Conservation (phyloP, 2,329 filamentous ascomycete genomes). For the Talaromyces sp. region DNA sequence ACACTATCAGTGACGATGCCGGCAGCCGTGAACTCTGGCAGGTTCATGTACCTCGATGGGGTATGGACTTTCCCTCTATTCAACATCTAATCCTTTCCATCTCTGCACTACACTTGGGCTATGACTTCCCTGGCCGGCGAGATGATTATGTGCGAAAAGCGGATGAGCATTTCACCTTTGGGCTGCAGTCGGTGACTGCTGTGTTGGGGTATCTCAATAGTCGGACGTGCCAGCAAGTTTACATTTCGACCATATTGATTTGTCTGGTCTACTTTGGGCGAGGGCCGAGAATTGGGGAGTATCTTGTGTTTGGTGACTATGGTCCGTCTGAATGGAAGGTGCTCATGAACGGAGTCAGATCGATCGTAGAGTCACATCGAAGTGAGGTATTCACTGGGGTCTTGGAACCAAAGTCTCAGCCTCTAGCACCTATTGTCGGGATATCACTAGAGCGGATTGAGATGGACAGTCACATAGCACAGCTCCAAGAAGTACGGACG, state of each 20-base stretch:
- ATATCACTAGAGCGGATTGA: background rate
- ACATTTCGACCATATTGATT: constrained; percentile 31
- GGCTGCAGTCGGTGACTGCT: constrained; percentile 30
- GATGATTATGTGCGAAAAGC: constrained; percentile 27
- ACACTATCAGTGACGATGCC: background rate
- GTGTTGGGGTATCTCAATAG: constrained; percentile 26
- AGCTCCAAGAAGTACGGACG: background rate
- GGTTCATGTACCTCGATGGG: constrained; percentile 30
- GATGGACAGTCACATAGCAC: background rate
- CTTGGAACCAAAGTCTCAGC: background rate
- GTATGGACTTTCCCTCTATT: constrained; percentile 30
- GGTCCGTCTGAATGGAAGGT: constrained; percentile 32
- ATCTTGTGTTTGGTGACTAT: constrained; percentile 30
- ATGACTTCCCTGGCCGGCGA: constrained; percentile 21
- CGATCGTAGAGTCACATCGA: constrained; percentile 19
- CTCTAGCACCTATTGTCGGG: background rate
- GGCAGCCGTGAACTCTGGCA: constrained; percentile 27
- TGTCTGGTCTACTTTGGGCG: constrained; percentile 34
- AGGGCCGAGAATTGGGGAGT: constrained; percentile 30
- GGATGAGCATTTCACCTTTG: constrained; percentile 35
- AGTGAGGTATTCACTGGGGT: background rate
- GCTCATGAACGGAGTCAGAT: constrained; percentile 30
- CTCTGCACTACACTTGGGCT: constrained; percentile 28
- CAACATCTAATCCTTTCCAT: constrained; percentile 32
- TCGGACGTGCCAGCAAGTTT: constrained; percentile 32